A percentile compares a stretch with the other conserved stretches of the same genome.
These are phyloP conservation scores for Elsinoe fawcettii DNA, from an alignment of 2,329 filamentous ascomycete genomes.

Conservation along the genomic window DNA sequence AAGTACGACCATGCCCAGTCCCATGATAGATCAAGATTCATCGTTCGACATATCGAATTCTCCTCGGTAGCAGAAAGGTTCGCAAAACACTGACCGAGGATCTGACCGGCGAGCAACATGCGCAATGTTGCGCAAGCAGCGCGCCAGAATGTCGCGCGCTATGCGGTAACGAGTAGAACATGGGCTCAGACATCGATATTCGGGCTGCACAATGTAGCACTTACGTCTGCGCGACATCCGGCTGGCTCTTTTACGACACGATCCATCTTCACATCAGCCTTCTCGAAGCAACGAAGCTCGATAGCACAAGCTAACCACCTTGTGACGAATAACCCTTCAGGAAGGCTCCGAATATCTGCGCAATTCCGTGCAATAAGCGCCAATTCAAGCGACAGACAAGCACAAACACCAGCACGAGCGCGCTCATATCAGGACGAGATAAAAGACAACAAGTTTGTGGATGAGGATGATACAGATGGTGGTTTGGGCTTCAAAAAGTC, in stretches of 20 bases:
- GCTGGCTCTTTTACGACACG: background rate
- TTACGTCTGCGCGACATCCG: background rate
- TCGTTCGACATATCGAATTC: background rate
- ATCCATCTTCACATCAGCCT: background rate
- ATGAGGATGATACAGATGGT: slow-evolving; percentile 41
- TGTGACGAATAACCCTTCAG: background rate
- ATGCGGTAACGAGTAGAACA: background rate
- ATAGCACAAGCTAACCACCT: background rate
- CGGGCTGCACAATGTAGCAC: background rate
- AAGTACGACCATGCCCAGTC: background rate
- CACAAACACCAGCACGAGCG: slow-evolving; percentile 15
- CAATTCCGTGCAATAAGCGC: background rate
- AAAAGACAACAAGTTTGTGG: slow-evolving; percentile 22
- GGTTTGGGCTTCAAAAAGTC: slow-evolving; percentile 61
- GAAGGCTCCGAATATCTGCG: no score
- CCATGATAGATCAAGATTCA: no score
- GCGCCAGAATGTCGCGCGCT: background rate
- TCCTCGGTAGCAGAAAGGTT: background rate
- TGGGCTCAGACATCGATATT: background rate
- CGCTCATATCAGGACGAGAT: slow-evolving; percentile 20
- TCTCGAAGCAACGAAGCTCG: background rate
- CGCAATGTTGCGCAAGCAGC: background rate
- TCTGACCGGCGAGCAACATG: background rate
- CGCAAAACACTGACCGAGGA: slow-evolving; percentile 1
- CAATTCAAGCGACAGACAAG: slow-evolving; percentile 15